Evolutionary conservation across 495 filamentous ascomycete species (phyloP).

Genomic region (Hamigera avellanea): DNA sequence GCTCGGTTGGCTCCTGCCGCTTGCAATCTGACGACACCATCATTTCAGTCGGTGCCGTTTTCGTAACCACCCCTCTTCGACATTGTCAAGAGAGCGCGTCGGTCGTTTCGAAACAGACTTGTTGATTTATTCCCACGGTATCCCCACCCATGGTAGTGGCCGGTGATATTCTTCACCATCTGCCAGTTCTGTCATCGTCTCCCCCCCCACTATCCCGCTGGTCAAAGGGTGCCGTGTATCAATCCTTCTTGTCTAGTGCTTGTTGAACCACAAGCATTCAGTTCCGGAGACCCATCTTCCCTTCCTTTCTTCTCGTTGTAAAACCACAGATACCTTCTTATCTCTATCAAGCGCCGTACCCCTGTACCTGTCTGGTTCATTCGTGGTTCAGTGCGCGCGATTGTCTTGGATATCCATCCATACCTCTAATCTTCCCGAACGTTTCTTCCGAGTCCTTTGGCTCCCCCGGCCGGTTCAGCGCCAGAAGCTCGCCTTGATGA

Average conservation of each 20-base stretch:
- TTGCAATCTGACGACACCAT: constrained; percentile 27
- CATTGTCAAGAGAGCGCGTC: background rate
- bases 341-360: background rate
- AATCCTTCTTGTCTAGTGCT: constrained; percentile 10
- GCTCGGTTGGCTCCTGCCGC: constrained; percentile 20
- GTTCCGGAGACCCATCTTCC: constrained; percentile 9
- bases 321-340: constrained; percentile 6
- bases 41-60: constrained; percentile 6
- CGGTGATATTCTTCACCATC: background rate
- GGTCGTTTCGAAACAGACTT: background rate
- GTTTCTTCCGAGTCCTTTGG: constrained; percentile 1
- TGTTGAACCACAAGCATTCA: constrained; percentile 9
- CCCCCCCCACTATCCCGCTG: constrained; percentile 3
- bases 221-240: constrained; percentile 7
- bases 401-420: constrained; percentile 9
- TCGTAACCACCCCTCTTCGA: constrained; percentile 3
- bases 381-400: constrained; percentile 13
- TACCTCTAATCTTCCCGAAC: background rate
- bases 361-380: constrained; percentile 4
- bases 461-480: background rate
- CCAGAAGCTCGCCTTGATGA: constrained; percentile 31
- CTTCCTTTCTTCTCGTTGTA: constrained; percentile 6
- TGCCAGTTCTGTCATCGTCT: constrained; percentile 1
- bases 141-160: constrained; percentile 2
- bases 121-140: constrained; percentile 2